Evolutionary conservation across 331 rosid genomes (phyloP), one percentile per base, ranked within the genome.

Genomic region (Spiraea crenata): DNA sequence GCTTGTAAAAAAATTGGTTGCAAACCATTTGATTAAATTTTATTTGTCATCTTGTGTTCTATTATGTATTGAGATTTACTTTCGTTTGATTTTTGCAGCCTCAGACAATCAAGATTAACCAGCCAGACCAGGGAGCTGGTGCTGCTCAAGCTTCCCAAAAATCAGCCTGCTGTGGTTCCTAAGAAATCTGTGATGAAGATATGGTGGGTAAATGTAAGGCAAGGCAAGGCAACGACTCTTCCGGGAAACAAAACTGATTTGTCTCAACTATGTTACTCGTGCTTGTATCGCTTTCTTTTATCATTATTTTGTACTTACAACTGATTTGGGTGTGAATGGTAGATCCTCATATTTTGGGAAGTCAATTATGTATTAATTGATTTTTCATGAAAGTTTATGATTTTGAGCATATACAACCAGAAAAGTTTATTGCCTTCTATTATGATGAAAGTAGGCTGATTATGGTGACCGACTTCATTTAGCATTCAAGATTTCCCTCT

Each of bases 111-210:
- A 93, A 80, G 86, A 90, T 93, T 77, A 90, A 90, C 72, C 97
- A 90, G 84, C 83, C 92, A 41, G 97, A 90, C 69, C 91, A 84
- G 79, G 89, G 87, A 35, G 88, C 86, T 4, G 90, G 90, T 20
- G 84, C 95, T 79, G 82, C 86, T 65, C 96, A 90, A 81, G 69
- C 86, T 40, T 79, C 88, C 51, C 96, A 86, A 85, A 85, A 66
- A 79, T 86, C 96, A 61, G 85, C 97, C 17, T 93, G 98, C 75
- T 93, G 98, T 70, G 97, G 96, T 71, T 88, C 90, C 34, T 90
- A 82, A 84, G 74, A 74, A 74, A 63, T 62, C 56, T 46, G 12
- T 37, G 35, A 35, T 48, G 66, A 65, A 73, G 68, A 68, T 72
- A 63, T 78, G 75, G 20, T 47, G 74, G 76, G 69, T 82, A 74